Conservation (phyloP, 441 rosid species). For the Populus tomentosa region DNA sequence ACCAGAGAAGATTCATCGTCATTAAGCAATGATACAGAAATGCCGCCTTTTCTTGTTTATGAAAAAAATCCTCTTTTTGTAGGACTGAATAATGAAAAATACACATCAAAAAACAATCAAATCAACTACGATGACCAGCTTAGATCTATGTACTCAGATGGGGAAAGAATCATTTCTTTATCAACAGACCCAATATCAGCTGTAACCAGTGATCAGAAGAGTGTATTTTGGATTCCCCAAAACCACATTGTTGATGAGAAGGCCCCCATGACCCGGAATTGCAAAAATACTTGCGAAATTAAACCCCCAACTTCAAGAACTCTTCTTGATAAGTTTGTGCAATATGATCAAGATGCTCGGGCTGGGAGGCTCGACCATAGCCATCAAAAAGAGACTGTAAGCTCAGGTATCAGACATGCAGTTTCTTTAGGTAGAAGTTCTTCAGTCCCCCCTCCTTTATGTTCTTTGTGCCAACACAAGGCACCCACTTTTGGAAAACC, state of each 20-base stretch:
- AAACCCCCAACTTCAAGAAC: conserved; percentile 33
- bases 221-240: conserved; percentile 45
- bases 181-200: conserved; percentile 20
- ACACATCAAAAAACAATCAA: conserved; percentile 17
- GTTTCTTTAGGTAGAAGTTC: conserved; percentile 50
- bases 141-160: conserved; percentile 9
- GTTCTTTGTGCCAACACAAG: conserved; percentile 61
- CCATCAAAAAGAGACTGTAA: conserved; percentile 22
- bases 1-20: conserved; percentile 28
- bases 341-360: conserved; percentile 38
- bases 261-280: conserved; percentile 10
- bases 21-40: conserved; percentile 31
- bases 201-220: conserved; percentile 18
- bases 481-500: conserved; percentile 67
- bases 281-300: conserved; percentile 7
- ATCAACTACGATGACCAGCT: conserved; percentile 18
- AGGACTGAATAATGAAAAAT: conserved; percentile 29
- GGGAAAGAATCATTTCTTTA: conserved; percentile 29
- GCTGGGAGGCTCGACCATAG: conserved; percentile 22
- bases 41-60: conserved; percentile 36
- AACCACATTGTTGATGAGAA: conserved; percentile 31
- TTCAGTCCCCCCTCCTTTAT: conserved; percentile 65
- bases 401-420: conserved; percentile 35
- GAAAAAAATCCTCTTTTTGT: conserved; percentile 61
- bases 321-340: conserved; percentile 42